phyloP scores from a whole-genome alignment of 2,329 filamentous ascomycete genomes.

The Berkeleyomyces rouxiae region DNA sequence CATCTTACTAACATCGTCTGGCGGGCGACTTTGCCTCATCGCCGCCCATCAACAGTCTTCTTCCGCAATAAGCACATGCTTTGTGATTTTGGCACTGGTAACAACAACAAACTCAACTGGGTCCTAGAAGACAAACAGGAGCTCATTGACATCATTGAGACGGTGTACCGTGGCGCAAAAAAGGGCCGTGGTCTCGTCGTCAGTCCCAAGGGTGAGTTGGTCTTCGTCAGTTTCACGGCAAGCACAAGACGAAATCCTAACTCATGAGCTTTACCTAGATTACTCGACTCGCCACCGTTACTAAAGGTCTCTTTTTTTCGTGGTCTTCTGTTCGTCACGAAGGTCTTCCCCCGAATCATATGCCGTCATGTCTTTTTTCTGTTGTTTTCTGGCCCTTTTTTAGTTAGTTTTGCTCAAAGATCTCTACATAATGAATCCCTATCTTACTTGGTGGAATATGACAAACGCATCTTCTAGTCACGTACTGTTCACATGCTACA shows the following conservation, averaged over 20 bases:
- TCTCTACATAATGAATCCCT: too few relatives aligned
- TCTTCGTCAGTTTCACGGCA: too few relatives aligned
- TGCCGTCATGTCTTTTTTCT: not conserved
- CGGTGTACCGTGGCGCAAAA: slow-evolving; percentile 94
- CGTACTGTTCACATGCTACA: too few relatives aligned
- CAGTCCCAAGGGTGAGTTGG: slow-evolving; percentile 56
- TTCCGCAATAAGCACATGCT: slow-evolving; percentile 99
- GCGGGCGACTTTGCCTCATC: slow-evolving; percentile 6
- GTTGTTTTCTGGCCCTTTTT: not conserved
- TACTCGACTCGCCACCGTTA: slow-evolving; percentile 26
- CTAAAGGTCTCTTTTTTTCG: slow-evolving; percentile 14
- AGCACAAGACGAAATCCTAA: not conserved
- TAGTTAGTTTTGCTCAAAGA: too few relatives aligned
- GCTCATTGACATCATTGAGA: slow-evolving; percentile 95
- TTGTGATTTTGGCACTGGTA: slow-evolving; percentile 93
- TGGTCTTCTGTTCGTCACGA: not conserved
- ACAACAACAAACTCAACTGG: slow-evolving; percentile 98
- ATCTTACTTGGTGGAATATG: too few relatives aligned
- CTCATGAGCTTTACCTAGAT: slow-evolving; percentile 15
- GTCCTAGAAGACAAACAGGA: slow-evolving; percentile 93
- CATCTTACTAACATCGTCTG: not conserved
- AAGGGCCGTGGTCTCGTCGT: slow-evolving; percentile 94
- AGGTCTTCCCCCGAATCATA: not conserved
- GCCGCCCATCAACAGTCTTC: slow-evolving; percentile 33
- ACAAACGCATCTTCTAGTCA: too few relatives aligned